Evolutionary conservation across 306 rosid genomes (phyloP), one percentile per base, ranked within the genome.

Genomic region (Quercus bicolor): DNA sequence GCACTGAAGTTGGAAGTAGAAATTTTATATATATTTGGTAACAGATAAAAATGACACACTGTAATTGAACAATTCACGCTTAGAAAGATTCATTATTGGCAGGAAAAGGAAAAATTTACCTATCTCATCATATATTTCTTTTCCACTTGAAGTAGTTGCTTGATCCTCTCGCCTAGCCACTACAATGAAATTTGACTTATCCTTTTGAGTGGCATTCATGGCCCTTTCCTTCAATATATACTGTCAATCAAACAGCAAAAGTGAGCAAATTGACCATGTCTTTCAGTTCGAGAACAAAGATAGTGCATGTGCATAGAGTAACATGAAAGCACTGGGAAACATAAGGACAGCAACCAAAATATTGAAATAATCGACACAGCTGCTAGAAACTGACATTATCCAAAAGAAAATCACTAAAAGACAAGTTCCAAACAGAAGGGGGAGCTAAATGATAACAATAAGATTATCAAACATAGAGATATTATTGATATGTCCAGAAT

Each of bases 221-320:
- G 80, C 80, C 75, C 81, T 83, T 77, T 93, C 94, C 90, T 91
- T 95, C 81, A 87, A 89, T 73, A 92, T 91, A 84, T 95, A 91
- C 98, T 95, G 94, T 62, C 72, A 83, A 83, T 70, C 84, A 81
- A 75, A 62, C 75, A 84, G 72, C 34, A 79, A 78, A 76, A 21
- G 54, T 81, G 16, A 80, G 43, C 79, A 53, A 59, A 62, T 51
- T 40, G 29, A 74, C 56, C 37, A 24, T 45, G 21, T 23, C 45
- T 28, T 68, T 37, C 16, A 51, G 20, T 18, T 11, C 40, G 33
- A 26, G 13, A 43, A 52, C 20, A 16, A 57, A 13, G 16, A 24
- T 19, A 10, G 33, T 20, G 18, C 72, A 79, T 33, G 64, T 40
- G 13, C 29, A 20, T 57, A 75, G 28, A 16, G 52, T 34, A 53